Evolutionary conservation across 2,329 filamentous ascomycete species (phyloP), one percentile per base, ranked within the genome.

Genomic region (Cercospora nicotianae): DNA sequence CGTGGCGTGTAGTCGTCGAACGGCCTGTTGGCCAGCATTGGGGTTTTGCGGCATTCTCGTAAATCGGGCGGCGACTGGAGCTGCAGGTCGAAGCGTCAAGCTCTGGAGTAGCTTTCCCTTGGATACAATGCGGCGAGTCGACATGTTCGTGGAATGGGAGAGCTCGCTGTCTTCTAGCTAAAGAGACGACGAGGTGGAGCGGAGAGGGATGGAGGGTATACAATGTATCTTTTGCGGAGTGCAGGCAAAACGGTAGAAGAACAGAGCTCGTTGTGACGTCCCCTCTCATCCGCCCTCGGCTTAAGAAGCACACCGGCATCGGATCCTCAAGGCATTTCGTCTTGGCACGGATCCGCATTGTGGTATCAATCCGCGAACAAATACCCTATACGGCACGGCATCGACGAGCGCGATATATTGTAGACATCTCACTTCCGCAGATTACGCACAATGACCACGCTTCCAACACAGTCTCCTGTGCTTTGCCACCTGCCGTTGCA

Each of bases 1-100:
- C 5, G 87, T 88, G 62, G 84, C 84, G 77, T 89, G 86, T 48
- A 89, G 78, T 69, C 82, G 79, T 67, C 83, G 75, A 26, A 79
- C 76, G 45, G 82, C 82, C 23, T 78, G 79, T 69, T 79, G 79
- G 75, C 73, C 80, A 48, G 73, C 69, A 45, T 76, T 75, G 66
- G 73, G 76, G 61, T 74, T 73, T 45, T 77, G 72, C 69, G 81
- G 78, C 70, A 74, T 74, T 62, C 67, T 72, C 57, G 57, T 63
- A 65, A 75, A 75, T 66, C 80, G 72, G 42, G 77, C 74, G 66
- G 80, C 73, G 67, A 76, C 77, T 64, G 78, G 74, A 60, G 70
- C 68, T 57, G 78, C 70, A 18, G 80, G 77, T 13, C 79, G 79
- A 51, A 78, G 76, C 62, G 79, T 75, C 74, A 83, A 74, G 63